phyloP scores from a whole-genome alignment of 2,329 filamentous ascomycete genomes.

The Elsinoe perseae region DNA sequence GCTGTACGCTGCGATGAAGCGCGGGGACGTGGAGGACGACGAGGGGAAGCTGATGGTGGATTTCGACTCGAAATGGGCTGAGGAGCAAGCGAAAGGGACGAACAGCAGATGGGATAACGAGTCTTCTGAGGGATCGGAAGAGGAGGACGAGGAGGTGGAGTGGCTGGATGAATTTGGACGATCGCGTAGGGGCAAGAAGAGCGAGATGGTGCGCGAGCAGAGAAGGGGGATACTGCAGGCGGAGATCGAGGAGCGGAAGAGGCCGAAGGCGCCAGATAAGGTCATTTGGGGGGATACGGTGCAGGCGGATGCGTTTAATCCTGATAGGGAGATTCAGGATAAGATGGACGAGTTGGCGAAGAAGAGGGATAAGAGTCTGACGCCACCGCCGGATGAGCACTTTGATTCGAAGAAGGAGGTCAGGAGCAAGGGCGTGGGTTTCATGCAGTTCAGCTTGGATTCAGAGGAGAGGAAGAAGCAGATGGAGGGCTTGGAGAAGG shows the following conservation, averaged over 20 bases:
- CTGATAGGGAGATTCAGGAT: slow-evolving; percentile 54
- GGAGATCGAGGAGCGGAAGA: slow-evolving; percentile 48
- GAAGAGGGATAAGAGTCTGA: slow-evolving; percentile 69
- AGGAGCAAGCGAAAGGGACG: slow-evolving; percentile 33
- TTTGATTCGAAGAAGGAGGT: slow-evolving; percentile 83
- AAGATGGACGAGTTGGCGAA: slow-evolving; percentile 72
- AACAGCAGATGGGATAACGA: slow-evolving; percentile 35
- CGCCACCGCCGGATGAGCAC: slow-evolving; percentile 71
- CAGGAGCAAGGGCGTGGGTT: slow-evolving; percentile 78
- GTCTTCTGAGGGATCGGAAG: slow-evolving; percentile 33
- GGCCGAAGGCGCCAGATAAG: slow-evolving; percentile 57
- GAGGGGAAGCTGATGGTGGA: slow-evolving; percentile 66
- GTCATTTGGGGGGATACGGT: slow-evolving; percentile 82
- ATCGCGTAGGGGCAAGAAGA: slow-evolving; percentile 62
- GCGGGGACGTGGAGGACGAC: slow-evolving; percentile 64
- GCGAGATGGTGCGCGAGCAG: slow-evolving; percentile 58
- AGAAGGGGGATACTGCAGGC: slow-evolving; percentile 49
- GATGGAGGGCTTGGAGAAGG: slow-evolving; percentile 65
- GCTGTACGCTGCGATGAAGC: slow-evolving; percentile 81
- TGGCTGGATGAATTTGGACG: slow-evolving; percentile 90
- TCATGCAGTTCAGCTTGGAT: slow-evolving; percentile 81
- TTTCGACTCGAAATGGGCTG: slow-evolving; percentile 91
- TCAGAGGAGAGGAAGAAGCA: slow-evolving; percentile 59
- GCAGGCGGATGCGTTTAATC: slow-evolving; percentile 75
- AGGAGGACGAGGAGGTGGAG: slow-evolving; percentile 61